Evolutionary conservation across 257 asterid genomes (phyloP), one percentile per base, ranked within the genome.

Genomic region (Salvia splendens): DNA sequence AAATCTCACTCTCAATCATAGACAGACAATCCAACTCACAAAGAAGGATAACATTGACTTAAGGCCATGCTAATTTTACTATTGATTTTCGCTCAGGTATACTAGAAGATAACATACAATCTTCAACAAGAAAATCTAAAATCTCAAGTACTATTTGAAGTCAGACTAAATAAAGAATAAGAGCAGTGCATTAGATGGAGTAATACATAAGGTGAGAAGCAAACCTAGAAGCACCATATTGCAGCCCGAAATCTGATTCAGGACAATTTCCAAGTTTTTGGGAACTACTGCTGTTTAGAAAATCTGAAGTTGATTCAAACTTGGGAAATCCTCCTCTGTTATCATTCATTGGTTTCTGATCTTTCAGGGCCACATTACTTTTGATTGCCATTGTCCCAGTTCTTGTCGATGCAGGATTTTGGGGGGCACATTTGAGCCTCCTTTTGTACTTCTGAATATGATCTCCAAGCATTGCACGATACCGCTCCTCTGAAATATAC

Each of bases 401-500:
- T 72, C 83, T 85, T 15, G 82, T 45, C 0, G 30, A 24, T 3
- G 86, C 82, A 59, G 83, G 80, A 68, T 76, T 82, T 76, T 89
- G 86, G 36, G 95, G 78, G 35, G 90, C 70, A 67, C 82, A 83
- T 71, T 79, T 84, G 38, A 40, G 62, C 84, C 96, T 83, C 89
- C 96, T 84, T 77, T 84, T 94, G 54, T 88, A 94, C 81, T 87
- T 91, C 67, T 84, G 89, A 50, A 94, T 70, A 72, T 94, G 99
- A 77, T 94, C 98, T 51, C 96, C 99, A 58, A 94, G 93, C 99
- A 94, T 94, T 57, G 94, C 84, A 70, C 97, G 78, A 74, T 94
- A 94, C 46, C 77, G 79, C 74, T 91, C 95, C 84, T 94, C 99
- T 1, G 99, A 86, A 42, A 94, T 86, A 69, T 74, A 75, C 7